A percentile compares a stretch with the other conserved stretches of the same genome.
These are phyloP conservation scores for Phytophthora megakarya DNA, from an alignment of 352 stramenopile genomes.

Conservation along the genomic window DNA sequence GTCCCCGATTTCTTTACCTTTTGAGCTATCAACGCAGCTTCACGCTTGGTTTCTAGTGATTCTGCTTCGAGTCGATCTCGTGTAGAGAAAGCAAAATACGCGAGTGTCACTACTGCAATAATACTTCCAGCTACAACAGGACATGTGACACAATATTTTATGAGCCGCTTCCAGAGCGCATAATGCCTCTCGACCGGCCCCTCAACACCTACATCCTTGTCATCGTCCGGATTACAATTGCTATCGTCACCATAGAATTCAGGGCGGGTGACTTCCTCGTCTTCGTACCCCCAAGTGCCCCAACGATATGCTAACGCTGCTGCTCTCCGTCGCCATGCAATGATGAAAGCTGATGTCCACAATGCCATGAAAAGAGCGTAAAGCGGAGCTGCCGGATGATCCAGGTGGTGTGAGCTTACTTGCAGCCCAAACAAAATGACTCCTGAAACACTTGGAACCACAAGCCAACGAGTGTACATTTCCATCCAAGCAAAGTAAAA, in stretches of 20 bases:
- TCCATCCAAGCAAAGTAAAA: conserved; percentile 95
- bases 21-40: conserved; percentile 49
- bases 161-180: conserved; percentile 67
- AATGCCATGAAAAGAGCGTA: conserved; percentile 92
- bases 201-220: neutral
- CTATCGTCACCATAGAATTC: conserved; percentile 74
- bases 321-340: conserved; percentile 85
- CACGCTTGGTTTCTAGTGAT: conserved; percentile 48
- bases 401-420: conserved; percentile 62
- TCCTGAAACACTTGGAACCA: conserved; percentile 78
- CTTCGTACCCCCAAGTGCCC: conserved; percentile 91
- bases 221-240: conserved; percentile 3
- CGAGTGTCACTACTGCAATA: conserved; percentile 53
- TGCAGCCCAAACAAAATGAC: conserved; percentile 74
- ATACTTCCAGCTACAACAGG: conserved; percentile 68
- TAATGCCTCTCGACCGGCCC: conserved; percentile 48
- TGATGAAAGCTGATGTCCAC: conserved; percentile 88
- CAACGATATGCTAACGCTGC: conserved; percentile 86
- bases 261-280: conserved; percentile 77
- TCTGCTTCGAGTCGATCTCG: conserved; percentile 74
- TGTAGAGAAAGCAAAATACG: conserved; percentile 75
- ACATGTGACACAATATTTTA: conserved; percentile 80
- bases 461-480: conserved; percentile 91
- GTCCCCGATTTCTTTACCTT: conserved; percentile 53
- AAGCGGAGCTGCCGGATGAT: conserved; percentile 75